Evolutionary conservation across 139 green algal genomes (phyloP).

Genomic region (Marvania coccoides): DNA sequence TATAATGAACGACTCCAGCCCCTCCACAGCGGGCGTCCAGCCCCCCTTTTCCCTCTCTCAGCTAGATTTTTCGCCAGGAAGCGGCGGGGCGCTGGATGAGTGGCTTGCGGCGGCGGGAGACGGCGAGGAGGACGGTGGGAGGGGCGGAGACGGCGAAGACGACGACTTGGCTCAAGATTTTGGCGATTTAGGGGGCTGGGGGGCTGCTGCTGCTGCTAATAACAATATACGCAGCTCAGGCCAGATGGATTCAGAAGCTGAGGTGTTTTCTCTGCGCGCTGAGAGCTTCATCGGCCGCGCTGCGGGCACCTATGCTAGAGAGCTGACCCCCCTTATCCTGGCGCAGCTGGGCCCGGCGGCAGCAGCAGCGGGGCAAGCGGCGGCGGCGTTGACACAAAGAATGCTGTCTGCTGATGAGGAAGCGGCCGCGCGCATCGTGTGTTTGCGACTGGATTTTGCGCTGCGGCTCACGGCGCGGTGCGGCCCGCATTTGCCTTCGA

Average conservation of each 20-base stretch:
- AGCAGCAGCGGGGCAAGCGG: neutral
- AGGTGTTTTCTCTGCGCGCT: constrained; percentile 7
- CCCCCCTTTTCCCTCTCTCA: neutral
- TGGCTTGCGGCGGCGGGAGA: constrained; percentile 8
- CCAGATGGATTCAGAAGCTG: neutral
- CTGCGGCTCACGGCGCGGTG: constrained; percentile 11
- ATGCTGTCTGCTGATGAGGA: neutral
- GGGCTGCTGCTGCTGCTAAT: too few species aligned
- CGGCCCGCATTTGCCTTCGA: constrained; percentile 8
- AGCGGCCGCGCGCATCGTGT: neutral
- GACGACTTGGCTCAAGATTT: neutral
- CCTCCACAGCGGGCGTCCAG: neutral
- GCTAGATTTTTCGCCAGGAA: neutral
- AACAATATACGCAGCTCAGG: too few species aligned
- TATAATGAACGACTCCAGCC: neutral
- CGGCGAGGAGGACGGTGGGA: neutral
- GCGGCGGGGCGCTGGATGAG: constrained; percentile 14
- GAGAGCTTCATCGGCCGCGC: constrained; percentile 7
- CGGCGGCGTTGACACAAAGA: neutral
- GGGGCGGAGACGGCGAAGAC: neutral
- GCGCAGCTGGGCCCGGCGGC: neutral
- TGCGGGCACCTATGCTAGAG: neutral
- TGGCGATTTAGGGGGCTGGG: too few species aligned
- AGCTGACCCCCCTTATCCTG: constrained; percentile 6
- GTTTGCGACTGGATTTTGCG: neutral